Percentiles rank a stretch among this genome's conserved stretches.
Evolutionary conservation across 2,329 filamentous ascomycete genomes (phyloP).

Genomic region (Akanthomyces lecanii): DNA sequence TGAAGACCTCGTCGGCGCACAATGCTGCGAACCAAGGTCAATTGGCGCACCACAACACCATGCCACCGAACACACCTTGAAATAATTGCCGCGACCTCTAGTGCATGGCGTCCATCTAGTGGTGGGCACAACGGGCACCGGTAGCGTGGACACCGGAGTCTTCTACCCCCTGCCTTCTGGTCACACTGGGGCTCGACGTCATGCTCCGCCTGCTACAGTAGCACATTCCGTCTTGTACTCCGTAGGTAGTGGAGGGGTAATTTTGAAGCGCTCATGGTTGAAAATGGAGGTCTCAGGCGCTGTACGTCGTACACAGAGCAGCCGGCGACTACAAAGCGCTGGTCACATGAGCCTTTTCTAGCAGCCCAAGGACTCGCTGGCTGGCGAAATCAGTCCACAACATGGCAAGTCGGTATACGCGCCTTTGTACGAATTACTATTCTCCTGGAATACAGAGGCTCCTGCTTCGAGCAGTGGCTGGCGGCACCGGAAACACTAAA

Average conservation of each 20-base stretch:
- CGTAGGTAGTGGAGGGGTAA: neutral
- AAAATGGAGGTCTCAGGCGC: neutral
- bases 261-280: neutral
- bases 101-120: constrained; percentile 11
- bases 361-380: neutral
- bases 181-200: constrained; percentile 17
- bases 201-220: constrained; percentile 14
- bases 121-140: constrained; percentile 16
- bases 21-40: neutral
- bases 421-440: neutral
- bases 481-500: constrained; percentile 8
- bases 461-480: neutral
- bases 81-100: constrained; percentile 10
- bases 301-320: neutral
- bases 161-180: constrained; percentile 11
- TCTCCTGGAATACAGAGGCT: neutral
- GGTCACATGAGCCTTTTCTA: neutral
- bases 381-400: neutral
- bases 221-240: neutral
- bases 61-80: neutral
- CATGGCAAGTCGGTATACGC: neutral
- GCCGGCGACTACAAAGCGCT: neutral
- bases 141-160: constrained; percentile 9
- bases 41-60: constrained; percentile 4
- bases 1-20: neutral